Evolutionary conservation across 768 basidiomycete species (phyloP).

Genomic region (Termitomyces sp.): DNA sequence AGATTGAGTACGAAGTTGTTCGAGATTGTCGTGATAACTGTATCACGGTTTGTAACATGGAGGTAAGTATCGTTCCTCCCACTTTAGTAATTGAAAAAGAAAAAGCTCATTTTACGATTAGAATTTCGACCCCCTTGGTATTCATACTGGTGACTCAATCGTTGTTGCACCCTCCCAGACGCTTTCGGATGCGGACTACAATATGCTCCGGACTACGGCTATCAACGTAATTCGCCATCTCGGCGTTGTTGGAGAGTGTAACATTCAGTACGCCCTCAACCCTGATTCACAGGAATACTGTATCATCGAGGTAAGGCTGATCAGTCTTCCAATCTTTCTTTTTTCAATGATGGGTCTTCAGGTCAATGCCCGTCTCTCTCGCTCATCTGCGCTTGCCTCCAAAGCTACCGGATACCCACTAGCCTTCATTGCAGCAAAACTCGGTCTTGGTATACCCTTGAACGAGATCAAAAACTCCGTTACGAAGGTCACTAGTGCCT

Average conservation of each 20-base stretch:
- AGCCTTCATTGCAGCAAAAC: conserved; percentile 97
- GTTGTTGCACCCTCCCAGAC: conserved; percentile 98
- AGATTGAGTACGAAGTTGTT: conserved; percentile 99
- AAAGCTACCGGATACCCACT: conserved; percentile 98
- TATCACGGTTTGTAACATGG: conserved; percentile 99
- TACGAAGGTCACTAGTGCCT: conserved; percentile 93
- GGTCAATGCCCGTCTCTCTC: conserved; percentile 95
- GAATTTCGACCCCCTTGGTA: conserved; percentile 99
- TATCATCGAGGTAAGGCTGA: conserved; percentile 77
- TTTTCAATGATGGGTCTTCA: conserved; percentile 9
- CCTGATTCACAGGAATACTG: conserved; percentile 95
- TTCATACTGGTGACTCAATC: conserved; percentile 98
- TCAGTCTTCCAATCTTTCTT: not conserved
- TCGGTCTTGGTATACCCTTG: conserved; percentile 93
- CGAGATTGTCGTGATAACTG: conserved; percentile 97
- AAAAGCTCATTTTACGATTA: conserved; percentile 22
- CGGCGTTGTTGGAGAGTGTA: conserved; percentile 97
- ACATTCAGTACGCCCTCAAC: conserved; percentile 98
- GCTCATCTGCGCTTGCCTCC: conserved; percentile 95
- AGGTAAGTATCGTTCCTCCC: conserved; percentile 50
- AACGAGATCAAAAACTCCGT: conserved; percentile 98
- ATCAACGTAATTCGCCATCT: conserved; percentile 99
- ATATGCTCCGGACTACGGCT: conserved; percentile 97
- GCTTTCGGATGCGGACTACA: conserved; percentile 97
- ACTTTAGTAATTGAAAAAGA: not conserved